phyloP scores from a whole-genome alignment of 345 rosid species.

The Brassica rapa region DNA sequence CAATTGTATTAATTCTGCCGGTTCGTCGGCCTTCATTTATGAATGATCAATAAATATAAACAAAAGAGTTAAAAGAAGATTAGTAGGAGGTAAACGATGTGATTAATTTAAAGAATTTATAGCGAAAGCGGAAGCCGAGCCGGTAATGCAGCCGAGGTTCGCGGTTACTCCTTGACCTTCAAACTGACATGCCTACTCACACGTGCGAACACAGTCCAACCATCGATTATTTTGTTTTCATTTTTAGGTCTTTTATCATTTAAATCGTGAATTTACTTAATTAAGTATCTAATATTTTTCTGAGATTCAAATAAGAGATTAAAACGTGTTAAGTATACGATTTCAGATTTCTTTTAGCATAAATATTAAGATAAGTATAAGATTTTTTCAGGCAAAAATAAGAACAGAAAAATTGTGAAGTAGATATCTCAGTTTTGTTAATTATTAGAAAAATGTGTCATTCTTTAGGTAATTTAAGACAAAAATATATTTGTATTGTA shows the following conservation, averaged over 20 bases:
- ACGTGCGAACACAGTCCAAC: conserved; percentile 54
- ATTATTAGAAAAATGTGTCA: background rate
- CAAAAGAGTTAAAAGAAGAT: conserved; percentile 4
- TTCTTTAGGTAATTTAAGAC: background rate
- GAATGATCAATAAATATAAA: background rate
- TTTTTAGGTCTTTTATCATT: background rate
- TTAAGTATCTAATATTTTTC: background rate
- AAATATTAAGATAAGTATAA: background rate
- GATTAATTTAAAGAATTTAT: background rate
- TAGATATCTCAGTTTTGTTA: background rate
- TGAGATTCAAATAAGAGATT: background rate
- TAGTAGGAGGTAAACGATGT: background rate
- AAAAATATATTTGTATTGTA: background rate
- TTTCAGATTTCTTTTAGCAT: background rate
- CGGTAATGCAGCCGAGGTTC: conserved; percentile 55
- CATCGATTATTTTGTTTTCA: background rate
- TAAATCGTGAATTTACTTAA: background rate
- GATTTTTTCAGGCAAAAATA: background rate
- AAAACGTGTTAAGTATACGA: background rate
- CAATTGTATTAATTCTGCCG: background rate
- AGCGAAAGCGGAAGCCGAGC: conserved; percentile 47
- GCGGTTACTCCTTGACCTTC: conserved; percentile 44
- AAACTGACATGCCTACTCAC: conserved; percentile 44
- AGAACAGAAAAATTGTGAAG: background rate
- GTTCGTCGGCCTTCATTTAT: conserved; percentile 29